Conservation (phyloP, 164 flowering plant species). For the Berberis thunbergii region DNA sequence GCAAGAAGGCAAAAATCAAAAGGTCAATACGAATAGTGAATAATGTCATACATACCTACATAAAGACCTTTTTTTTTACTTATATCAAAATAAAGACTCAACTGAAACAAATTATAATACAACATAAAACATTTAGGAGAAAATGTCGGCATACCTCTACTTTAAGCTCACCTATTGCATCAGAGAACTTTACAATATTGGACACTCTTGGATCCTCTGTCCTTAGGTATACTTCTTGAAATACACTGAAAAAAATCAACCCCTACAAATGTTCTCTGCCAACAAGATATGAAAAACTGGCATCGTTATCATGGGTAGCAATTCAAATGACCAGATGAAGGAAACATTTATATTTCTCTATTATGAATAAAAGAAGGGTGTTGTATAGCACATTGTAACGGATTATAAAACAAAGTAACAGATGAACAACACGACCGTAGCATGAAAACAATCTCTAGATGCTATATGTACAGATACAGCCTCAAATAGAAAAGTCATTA, state of each 20-base stretch:
- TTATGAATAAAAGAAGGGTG: too few species aligned
- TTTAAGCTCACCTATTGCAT: slow-evolving; percentile 85
- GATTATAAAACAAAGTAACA: not conserved
- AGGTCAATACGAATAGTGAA: too few species aligned
- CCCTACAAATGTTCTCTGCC: slow-evolving; percentile 92
- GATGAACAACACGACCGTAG: not conserved
- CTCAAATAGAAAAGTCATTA: not conserved
- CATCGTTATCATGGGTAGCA: not conserved
- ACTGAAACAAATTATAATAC: not conserved
- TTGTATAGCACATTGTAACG: not conserved
- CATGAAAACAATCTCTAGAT: too few species aligned
- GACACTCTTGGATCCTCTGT: slow-evolving; percentile 87
- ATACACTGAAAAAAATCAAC: slow-evolving; percentile 79
- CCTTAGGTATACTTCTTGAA: slow-evolving; percentile 78
- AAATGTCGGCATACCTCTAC: slow-evolving; percentile 67
- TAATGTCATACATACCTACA: not conserved
- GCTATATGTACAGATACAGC: too few species aligned
- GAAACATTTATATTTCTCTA: too few species aligned
- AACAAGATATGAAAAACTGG: slow-evolving; percentile 8
- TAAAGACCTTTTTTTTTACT: not conserved
- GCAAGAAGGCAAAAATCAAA: too few species aligned
- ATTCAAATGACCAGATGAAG: too few species aligned
- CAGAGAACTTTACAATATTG: slow-evolving; percentile 83
- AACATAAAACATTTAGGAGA: not conserved
- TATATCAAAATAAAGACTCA: not conserved